Evolutionary conservation across 225 moss, liverwort and hornwort genomes (phyloP).

Genomic region (Sphagnum contortum): DNA sequence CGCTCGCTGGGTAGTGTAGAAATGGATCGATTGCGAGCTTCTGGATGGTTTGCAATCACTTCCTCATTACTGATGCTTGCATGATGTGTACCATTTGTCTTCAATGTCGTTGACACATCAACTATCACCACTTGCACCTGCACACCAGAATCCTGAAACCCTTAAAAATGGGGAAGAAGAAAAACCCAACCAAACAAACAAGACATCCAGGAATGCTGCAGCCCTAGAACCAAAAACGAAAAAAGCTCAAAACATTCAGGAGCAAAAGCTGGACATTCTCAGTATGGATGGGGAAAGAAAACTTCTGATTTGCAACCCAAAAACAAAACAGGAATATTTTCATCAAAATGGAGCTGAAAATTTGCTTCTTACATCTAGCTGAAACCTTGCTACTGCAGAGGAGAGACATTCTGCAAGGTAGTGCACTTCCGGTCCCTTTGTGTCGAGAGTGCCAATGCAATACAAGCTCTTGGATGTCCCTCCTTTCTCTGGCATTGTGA

Average conservation of each 20-base stretch:
- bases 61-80: conserved; percentile 62
- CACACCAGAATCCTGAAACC: not conserved
- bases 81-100: conserved; percentile 38
- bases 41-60: conserved; percentile 77
- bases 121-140: conserved; percentile 85
- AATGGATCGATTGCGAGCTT: conserved; percentile 46
- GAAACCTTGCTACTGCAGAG: conserved; percentile 45
- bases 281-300: no score
- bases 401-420: conserved; percentile 63
- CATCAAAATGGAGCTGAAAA: no score
- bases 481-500: conserved; percentile 45
- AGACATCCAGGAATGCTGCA: no score
- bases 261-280: no score
- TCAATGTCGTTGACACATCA: conserved; percentile 66
- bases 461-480: conserved; percentile 40
- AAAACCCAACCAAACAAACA: no score
- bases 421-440: conserved; percentile 63
- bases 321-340: no score
- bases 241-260: no score
- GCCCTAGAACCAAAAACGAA: no score
- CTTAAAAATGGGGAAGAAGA: no score
- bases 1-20: conserved; percentile 54
- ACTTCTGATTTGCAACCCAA: no score
- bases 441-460: conserved; percentile 92
- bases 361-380: no score